Evolutionary conservation across 2,329 filamentous ascomycete genomes (phyloP), one percentile per base, ranked within the genome.

Genomic region (Lasiodiplodia citricola): DNA sequence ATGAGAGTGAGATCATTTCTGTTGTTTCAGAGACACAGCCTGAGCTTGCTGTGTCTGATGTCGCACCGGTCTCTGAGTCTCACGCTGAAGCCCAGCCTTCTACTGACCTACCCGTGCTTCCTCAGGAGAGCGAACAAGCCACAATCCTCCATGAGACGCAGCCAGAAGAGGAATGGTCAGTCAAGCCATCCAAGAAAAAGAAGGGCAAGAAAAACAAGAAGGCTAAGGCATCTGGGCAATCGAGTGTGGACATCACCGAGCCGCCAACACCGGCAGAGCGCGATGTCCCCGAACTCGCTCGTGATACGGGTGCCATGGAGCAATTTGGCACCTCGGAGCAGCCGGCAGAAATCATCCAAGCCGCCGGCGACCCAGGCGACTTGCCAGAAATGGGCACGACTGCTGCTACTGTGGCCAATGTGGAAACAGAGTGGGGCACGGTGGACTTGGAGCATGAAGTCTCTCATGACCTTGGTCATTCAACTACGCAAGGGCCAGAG

Each of bases 141-240:
- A 21, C 21, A 3, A 37, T 18, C 14, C 16, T 54, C 38, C n/a
- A n/a, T 14, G 60, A 54, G 25, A 50, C 47, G 16, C 38, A 50
- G 11, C 63, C 63, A 3, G 51, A 66, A 35, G 63, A 66, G 1
- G 38, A 66, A 14, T 56, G 63, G 51, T 11, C 63, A 8, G 18
- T 56, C 14, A 21, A 55, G 37, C 63, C 63, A 6, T 41, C 37
- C 28, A 62, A 62, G 37, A 55, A 56, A 38, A 70, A 69, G 60
- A 70, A 66, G 31, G 47, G 47, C 5, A 68, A 69, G 37, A 67
- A 51, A 18, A 37, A 21, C 35, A 68, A 69, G 31, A 60, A 41
- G 23, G n/a, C 50, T 2, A 65, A 70, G 25, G 18, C 28, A n/a
- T 65, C 38, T 37, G 25, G 23, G 1, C 57, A 66, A 18, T 44